Percentiles rank a stretch among this genome's conserved stretches.
Conservation (phyloP, 768 basidiomycete species). For the Tephrocybe sp. region DNA sequence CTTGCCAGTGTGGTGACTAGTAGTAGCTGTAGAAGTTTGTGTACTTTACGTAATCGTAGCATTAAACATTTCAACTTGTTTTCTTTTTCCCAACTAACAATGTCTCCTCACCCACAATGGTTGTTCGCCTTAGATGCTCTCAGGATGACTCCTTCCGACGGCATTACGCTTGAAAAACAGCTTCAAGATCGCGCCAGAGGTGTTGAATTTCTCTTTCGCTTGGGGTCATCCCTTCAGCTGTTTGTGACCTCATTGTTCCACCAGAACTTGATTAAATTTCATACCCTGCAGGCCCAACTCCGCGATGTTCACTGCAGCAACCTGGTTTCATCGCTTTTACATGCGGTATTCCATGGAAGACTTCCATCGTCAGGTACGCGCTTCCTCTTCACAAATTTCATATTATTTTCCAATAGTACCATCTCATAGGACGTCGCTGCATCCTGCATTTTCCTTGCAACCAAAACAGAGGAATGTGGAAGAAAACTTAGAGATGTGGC, state of each 20-base stretch:
- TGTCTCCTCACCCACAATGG: slow-evolving; percentile 55
- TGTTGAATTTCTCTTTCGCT: slow-evolving; percentile 80
- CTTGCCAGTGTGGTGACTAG: too few species aligned
- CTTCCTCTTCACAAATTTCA: not conserved
- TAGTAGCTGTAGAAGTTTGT: not conserved
- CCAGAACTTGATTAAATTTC: slow-evolving; percentile 11
- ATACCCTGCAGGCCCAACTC: slow-evolving; percentile 58
- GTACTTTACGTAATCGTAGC: slow-evolving; percentile 6
- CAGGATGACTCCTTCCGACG: slow-evolving; percentile 52
- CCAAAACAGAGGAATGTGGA: slow-evolving; percentile 90
- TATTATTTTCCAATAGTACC: slow-evolving; percentile 10
- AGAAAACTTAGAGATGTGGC: slow-evolving; percentile 86
- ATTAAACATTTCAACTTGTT: not conserved
- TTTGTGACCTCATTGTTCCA: slow-evolving; percentile 37
- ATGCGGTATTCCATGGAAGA: slow-evolving; percentile 85
- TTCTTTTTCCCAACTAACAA: not conserved
- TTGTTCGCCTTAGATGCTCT: slow-evolving; percentile 63
- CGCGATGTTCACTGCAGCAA: slow-evolving; percentile 83
- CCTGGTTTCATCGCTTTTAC: slow-evolving; percentile 90
- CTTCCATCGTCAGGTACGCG: slow-evolving; percentile 69
- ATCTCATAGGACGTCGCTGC: slow-evolving; percentile 72
- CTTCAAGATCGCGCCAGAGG: slow-evolving; percentile 79
- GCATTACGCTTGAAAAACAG: slow-evolving; percentile 58
- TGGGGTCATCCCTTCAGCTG: slow-evolving; percentile 76
- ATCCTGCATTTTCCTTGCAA: slow-evolving; percentile 82